Conservation (phyloP, 2,329 filamentous ascomycete species). For the Fusarium sp. region DNA sequence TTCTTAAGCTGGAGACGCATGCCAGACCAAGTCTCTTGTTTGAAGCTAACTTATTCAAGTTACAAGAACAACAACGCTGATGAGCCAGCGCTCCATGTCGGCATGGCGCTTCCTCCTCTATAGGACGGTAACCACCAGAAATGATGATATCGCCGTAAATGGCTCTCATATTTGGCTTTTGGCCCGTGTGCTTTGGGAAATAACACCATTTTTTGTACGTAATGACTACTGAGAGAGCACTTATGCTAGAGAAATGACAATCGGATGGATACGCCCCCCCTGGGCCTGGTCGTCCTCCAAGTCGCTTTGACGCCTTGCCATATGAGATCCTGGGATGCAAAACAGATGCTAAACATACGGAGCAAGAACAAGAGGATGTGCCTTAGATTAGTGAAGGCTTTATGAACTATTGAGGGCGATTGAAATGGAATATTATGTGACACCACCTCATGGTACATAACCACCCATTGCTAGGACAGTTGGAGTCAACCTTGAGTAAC, state of each 20-base stretch:
- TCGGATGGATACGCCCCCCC: no score
- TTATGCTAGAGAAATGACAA: no score
- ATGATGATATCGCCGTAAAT: not conserved
- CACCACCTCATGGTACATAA: no score
- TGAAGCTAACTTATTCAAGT: conserved; percentile 38
- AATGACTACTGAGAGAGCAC: no score
- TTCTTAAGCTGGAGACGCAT: not conserved
- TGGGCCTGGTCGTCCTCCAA: not conserved
- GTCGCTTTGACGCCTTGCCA: not conserved
- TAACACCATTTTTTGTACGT: no score
- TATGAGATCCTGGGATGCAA: not conserved
- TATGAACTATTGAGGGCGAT: not conserved
- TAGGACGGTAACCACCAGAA: not conserved
- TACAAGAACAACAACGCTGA: conserved; percentile 53
- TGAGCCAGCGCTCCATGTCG: conserved; percentile 55
- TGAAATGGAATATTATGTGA: not conserved
- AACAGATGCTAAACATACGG: not conserved
- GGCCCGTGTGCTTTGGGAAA: no score
- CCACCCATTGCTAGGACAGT: not conserved
- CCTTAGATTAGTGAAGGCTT: not conserved
- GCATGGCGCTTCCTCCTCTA: conserved; percentile 46
- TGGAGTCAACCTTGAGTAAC: not conserved
- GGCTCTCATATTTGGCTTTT: not conserved
- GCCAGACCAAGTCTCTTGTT: not conserved
- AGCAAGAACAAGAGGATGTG: not conserved